Conservation (phyloP, 1,139 yeast genomes). For the Hansenula sp. region DNA sequence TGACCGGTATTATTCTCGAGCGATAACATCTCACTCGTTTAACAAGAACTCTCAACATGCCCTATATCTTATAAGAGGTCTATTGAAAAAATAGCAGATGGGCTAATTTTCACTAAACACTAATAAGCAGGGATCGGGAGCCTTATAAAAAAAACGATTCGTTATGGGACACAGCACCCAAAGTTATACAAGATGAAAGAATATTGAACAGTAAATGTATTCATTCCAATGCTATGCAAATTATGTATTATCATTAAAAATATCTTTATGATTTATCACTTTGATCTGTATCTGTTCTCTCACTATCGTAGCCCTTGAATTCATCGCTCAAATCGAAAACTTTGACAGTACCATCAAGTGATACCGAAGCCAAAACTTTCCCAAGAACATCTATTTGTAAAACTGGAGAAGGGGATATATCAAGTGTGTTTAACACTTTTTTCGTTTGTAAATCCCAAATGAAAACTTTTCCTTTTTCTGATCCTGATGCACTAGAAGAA, state of each 20-base stretch:
- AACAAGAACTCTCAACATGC: background rate
- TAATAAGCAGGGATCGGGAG: too few relatives aligned
- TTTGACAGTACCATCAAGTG: slow-evolving; percentile 36
- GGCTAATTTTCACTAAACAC: too few relatives aligned
- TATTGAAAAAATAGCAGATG: too few relatives aligned
- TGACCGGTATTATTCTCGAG: background rate
- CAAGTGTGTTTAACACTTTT: slow-evolving; percentile 38
- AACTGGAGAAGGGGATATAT: slow-evolving; percentile 36
- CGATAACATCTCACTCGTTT: too few relatives aligned
- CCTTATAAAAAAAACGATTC: too few relatives aligned
- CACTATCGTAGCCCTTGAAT: slow-evolving; percentile 8
- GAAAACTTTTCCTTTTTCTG: slow-evolving; percentile 54
- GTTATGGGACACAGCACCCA: background rate
- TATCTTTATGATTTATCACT: background rate
- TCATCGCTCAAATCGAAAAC: slow-evolving; percentile 28
- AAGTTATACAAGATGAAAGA: background rate
- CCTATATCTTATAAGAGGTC: too few relatives aligned
- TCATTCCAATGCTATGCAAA: too few relatives aligned
- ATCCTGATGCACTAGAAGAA: slow-evolving; percentile 53
- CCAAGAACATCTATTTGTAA: slow-evolving; percentile 43
- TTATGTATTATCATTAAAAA: background rate
- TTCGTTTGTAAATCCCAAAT: slow-evolving; percentile 79
- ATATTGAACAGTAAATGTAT: too few relatives aligned
- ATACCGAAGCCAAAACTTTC: slow-evolving; percentile 39
- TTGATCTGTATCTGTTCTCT: slow-evolving; percentile 8